phyloP scores from a whole-genome alignment of 129 eudicot species.

The Flaveria ramosissima region DNA sequence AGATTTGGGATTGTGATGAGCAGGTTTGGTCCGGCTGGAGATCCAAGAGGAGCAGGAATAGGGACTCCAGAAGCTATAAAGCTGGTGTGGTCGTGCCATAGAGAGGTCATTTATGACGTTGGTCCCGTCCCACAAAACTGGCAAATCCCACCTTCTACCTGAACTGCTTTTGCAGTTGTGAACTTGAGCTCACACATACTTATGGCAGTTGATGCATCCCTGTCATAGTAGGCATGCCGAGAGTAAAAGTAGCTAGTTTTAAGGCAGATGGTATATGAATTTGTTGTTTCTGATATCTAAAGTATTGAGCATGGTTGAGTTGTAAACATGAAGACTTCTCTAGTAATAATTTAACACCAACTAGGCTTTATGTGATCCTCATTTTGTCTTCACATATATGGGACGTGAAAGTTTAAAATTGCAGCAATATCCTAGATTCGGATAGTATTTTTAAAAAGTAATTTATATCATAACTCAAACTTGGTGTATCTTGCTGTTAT shows the following conservation, averaged over 20 bases:
- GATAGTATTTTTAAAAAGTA: background rate
- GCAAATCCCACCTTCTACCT: conserved; percentile 75
- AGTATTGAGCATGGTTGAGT: conserved; percentile 3
- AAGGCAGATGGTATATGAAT: conserved; percentile 13
- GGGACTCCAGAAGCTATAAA: conserved; percentile 99
- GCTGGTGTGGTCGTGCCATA: conserved; percentile 98
- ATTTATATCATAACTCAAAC: background rate
- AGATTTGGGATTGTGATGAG: background rate
- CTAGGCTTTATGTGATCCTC: background rate
- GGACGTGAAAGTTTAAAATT: background rate
- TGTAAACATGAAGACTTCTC: background rate
- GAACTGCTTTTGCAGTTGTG: conserved; percentile 22
- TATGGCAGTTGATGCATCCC: background rate
- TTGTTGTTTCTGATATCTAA: background rate
- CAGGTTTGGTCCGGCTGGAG: conserved; percentile 99
- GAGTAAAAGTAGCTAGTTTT: conserved; percentile 25
- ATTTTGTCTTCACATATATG: too few species aligned
- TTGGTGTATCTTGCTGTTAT: background rate
- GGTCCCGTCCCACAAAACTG: conserved; percentile 82
- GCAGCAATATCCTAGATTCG: too few species aligned
- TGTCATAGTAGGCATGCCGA: background rate
- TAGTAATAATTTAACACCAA: background rate
- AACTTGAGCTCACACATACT: conserved; percentile 2
- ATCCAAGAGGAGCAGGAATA: conserved; percentile 98
- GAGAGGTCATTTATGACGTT: conserved; percentile 84